Evolutionary conservation across 2,329 filamentous ascomycete species (phyloP), one percentile per base, ranked within the genome.

Genomic region (Lasiodiplodia gonubiensis): DNA sequence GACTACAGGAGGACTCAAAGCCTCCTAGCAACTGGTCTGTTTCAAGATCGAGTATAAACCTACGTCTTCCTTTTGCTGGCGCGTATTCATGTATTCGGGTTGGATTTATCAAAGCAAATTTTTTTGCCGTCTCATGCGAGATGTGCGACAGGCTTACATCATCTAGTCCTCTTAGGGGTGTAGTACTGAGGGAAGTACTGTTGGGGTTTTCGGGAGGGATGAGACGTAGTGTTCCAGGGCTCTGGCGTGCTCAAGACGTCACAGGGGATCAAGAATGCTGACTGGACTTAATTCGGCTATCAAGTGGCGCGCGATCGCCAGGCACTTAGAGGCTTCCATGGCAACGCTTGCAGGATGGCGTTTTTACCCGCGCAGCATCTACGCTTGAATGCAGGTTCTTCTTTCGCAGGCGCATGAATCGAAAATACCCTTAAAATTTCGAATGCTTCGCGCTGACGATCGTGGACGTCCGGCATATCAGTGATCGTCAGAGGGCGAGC

Each of bases 201-300:
- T 60, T 60, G 46, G 23, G 25, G n/a, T 30, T 37, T 21, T 52
- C 37, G 16, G 3, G n/a, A 51, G 18, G 30, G 30, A 52, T 35
- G 46, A 63, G 42, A 63, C 59, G 46, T 63, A 63, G 59, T 14
- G 59, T 63, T 25, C 46, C 42, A 63, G 37, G 37, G 30, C 59
- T 12, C 21, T 12, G 16, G 14, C 21, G 23, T 37, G 39, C 25
- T 30, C n/a, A 23, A 14, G 12, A 51, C 5, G 42, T 30, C 48
- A 18, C 37, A 51, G 30, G 16, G 49, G n/a, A 21, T 51, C 11
- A 14, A 21, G n/a, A 23, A 51, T 25, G 42, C 21, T 37, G 35
- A 21, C 59, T 18, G 30, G 16, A 27, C 35, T 27, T 14, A 33
- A 3, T 25, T 33, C 46, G 7, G 11, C 10, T 12, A 52, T 46